Base-by-base conservation (phyloP, 208 protist genomes). In the Leishmania lainsoni region DNA sequence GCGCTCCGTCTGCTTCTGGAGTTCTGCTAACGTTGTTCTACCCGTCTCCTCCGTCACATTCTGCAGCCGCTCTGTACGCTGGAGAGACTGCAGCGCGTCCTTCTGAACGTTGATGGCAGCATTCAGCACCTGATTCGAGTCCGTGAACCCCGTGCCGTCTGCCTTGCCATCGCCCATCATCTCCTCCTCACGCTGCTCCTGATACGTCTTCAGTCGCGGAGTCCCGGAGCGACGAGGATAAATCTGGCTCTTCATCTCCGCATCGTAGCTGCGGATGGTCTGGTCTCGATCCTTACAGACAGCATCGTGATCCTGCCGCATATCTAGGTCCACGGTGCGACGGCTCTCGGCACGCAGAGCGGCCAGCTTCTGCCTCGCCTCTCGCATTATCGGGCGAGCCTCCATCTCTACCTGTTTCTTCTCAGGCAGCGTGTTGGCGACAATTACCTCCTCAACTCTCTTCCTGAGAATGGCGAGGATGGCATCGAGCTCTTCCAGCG, bases 241-340 rank as follows among this genome's bases (percentile, higher is more conserved):
- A 76, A 97, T 93, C 69, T 97, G 91, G 26, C 80, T 85, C 69
- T 93, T 93, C 86, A 97, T 93, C 83, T 94, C 92, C 17, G 72
- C 75, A 58, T 94, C 92, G 22, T 88, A 79, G 63, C 85, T 86
- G 68, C 91, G 86, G 72, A 97, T 88, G 54, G 76, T 86, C 49
- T 91, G 86, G 65, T 95, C 91, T 17, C 87, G 81, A 45, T 92
- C 81, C 35, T 87, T 85, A 83, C 91, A 94, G 26, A 91, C 68
- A 20, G 82, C 85, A n/a, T 93, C 89, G 69, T 93, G 91, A n/a
- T 86, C 79, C 45, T 88, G 76, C 2, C 89, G 86, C 35, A 79
- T 80, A 12, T 79, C 83, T 3, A 89, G 81, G 75, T 95, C 91
- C 17, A 80, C 75, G n/a, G 86, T 91, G 58, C 90, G 90, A 26